phyloP scores from a whole-genome alignment of 2,329 filamentous ascomycete species.

The Lasiodiplodia citricola region DNA sequence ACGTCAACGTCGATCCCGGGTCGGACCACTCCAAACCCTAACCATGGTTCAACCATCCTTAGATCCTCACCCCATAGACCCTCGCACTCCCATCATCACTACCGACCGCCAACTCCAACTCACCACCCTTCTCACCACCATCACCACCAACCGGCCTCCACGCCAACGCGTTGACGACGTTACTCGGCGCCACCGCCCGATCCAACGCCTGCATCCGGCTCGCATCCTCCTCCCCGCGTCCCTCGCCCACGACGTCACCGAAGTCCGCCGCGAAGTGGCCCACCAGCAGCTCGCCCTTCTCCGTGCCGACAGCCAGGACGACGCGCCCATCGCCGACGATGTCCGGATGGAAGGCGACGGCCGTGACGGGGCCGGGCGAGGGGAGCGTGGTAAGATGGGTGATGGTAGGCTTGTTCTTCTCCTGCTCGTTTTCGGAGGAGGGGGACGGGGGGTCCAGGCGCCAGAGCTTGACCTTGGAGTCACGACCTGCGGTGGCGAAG shows the following conservation, averaged over 20 bases:
- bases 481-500: slow-evolving; percentile 89
- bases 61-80: slow-evolving; percentile 33
- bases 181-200: slow-evolving; percentile 33
- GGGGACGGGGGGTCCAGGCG: slow-evolving; percentile 35
- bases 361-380: slow-evolving; percentile 38
- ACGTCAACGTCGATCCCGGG: too few relatives aligned
- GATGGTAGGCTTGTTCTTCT: background rate
- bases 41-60: background rate
- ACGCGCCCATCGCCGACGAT: background rate
- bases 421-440: too few relatives aligned
- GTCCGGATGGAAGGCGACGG: slow-evolving; percentile 36
- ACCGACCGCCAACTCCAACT: slow-evolving; percentile 44
- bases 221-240: slow-evolving; percentile 29
- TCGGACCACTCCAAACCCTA: background rate
- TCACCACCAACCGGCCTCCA: slow-evolving; percentile 37
- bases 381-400: slow-evolving; percentile 35
- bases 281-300: slow-evolving; percentile 35
- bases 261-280: slow-evolving; percentile 4
- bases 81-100: slow-evolving; percentile 50
- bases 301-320: slow-evolving; percentile 41
- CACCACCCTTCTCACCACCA: background rate
- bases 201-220: slow-evolving; percentile 29
- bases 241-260: slow-evolving; percentile 28
- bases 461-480: slow-evolving; percentile 78
- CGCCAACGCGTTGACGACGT: slow-evolving; percentile 40